Percentiles rank a stretch among this genome's conserved stretches.
These are phyloP conservation scores for Bolboschoenus planiculmis DNA, from an alignment of 176 grass and related monocot genomes.

Conservation along the genomic window DNA sequence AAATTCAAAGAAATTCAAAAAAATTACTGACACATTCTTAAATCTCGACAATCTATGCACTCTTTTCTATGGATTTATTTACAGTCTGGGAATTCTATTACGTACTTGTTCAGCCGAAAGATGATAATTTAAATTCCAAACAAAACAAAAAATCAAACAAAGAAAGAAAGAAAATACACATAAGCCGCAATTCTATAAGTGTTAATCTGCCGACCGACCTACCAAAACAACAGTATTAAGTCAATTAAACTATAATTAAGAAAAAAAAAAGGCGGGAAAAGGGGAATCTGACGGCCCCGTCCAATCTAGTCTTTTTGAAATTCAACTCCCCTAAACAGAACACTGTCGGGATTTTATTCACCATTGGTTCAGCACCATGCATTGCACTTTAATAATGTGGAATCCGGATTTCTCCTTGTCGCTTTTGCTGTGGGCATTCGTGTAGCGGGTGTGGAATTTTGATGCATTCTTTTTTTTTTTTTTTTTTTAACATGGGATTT, in stretches of 20 bases:
- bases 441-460: not conserved
- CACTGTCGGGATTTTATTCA: slow-evolving; percentile 8
- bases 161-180: not conserved
- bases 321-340: not conserved
- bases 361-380: not conserved
- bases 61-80: not conserved
- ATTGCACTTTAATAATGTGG: not conserved
- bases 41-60: not conserved
- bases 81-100: not conserved
- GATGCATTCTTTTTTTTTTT: not conserved
- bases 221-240: not conserved
- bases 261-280: not conserved
- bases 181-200: slow-evolving; percentile 10
- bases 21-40: too few species aligned
- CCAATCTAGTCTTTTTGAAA: slow-evolving; percentile 9
- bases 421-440: not conserved
- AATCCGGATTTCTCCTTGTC: not conserved
- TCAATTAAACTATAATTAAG: not conserved
- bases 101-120: slow-evolving; percentile 3
- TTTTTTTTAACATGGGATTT: too few species aligned
- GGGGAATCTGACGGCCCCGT: slow-evolving; percentile 3
- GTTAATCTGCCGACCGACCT: not conserved
- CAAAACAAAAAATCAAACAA: too few species aligned
- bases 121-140: not conserved
- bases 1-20: too few species aligned